phyloP scores from a whole-genome alignment of 495 filamentous ascomycete species.

The Schizothecium vesticola region DNA sequence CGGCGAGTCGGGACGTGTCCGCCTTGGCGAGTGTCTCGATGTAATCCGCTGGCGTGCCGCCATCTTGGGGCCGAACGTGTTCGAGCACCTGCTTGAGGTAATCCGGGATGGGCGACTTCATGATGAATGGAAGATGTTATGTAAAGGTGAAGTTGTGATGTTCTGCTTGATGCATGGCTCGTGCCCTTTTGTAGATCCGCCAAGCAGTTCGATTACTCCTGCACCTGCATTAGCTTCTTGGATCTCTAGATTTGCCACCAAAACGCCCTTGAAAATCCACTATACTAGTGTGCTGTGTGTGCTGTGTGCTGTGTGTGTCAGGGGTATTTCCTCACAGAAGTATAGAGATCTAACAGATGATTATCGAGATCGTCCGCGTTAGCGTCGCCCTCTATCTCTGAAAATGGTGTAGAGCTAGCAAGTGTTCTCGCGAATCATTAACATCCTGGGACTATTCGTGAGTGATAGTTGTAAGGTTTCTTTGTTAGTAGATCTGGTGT shows the following conservation, averaged over 20 bases:
- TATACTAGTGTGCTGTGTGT: too few species aligned
- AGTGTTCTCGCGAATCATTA: slow-evolving; percentile 1
- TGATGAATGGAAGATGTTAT: background rate
- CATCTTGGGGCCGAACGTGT: background rate
- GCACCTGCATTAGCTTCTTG: slow-evolving; percentile 4
- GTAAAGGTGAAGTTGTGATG: background rate
- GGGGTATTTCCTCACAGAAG: too few species aligned
- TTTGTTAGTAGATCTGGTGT: background rate
- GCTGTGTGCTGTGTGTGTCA: too few species aligned
- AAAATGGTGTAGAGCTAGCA: slow-evolving; percentile 1
- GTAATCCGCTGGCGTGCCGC: background rate
- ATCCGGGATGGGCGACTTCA: slow-evolving; percentile 4
- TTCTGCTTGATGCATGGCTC: background rate
- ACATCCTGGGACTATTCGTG: background rate
- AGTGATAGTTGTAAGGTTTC: slow-evolving; percentile 2
- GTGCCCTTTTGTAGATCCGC: background rate
- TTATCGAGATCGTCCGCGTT: slow-evolving; percentile 1
- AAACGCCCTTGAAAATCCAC: background rate
- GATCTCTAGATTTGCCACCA: background rate
- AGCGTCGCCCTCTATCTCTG: background rate
- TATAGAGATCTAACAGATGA: background rate
- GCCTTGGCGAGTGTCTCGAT: slow-evolving; percentile 5
- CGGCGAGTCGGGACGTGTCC: slow-evolving; percentile 1
- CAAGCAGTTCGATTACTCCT: background rate
- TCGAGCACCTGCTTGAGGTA: slow-evolving; percentile 2